Evolutionary conservation across 306 rosid species (phyloP).

Genomic region (Dalbergia cochinchinensis): DNA sequence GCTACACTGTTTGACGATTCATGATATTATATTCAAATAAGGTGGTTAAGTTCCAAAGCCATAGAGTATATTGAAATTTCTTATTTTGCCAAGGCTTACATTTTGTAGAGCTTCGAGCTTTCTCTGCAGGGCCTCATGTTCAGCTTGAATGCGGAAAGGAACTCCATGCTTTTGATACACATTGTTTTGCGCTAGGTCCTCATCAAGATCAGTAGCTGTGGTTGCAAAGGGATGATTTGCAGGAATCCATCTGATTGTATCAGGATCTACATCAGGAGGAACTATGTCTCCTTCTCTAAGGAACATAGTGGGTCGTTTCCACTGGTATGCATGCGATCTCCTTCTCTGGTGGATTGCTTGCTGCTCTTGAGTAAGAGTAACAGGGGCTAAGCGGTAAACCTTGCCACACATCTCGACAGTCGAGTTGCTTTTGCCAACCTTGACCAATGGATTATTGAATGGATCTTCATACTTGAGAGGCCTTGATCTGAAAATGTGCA

Average conservation of each 20-base stretch:
- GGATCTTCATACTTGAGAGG: conserved; percentile 96
- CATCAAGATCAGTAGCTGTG: conserved; percentile 82
- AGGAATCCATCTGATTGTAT: conserved; percentile 93
- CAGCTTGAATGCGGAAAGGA: conserved; percentile 94
- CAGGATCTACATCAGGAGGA: conserved; percentile 93
- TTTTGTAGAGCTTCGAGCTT: conserved; percentile 83
- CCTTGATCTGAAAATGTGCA: conserved; percentile 65
- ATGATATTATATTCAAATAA: neutral
- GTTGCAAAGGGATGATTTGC: conserved; percentile 97
- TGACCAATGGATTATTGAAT: conserved; percentile 88
- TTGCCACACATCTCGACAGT: conserved; percentile 95
- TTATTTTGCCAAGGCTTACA: conserved; percentile 57
- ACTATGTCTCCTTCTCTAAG: conserved; percentile 88
- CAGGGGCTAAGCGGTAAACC: conserved; percentile 91
- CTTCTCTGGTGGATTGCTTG: conserved; percentile 84
- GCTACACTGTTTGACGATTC: neutral
- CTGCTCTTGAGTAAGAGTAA: conserved; percentile 88
- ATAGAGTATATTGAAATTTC: conserved; percentile 32
- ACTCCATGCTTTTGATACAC: conserved; percentile 91
- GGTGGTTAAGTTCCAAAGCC: conserved; percentile 28
- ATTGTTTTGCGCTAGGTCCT: conserved; percentile 86
- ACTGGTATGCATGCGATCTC: conserved; percentile 91
- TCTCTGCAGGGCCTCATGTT: conserved; percentile 90
- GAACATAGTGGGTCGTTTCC: conserved; percentile 94
- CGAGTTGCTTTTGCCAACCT: conserved; percentile 76